A percentile compares a stretch with the other conserved stretches of the same genome.
Evolutionary conservation across 1,284 basidiomycete species (phyloP).

Genomic region (Ustilago nuda): DNA sequence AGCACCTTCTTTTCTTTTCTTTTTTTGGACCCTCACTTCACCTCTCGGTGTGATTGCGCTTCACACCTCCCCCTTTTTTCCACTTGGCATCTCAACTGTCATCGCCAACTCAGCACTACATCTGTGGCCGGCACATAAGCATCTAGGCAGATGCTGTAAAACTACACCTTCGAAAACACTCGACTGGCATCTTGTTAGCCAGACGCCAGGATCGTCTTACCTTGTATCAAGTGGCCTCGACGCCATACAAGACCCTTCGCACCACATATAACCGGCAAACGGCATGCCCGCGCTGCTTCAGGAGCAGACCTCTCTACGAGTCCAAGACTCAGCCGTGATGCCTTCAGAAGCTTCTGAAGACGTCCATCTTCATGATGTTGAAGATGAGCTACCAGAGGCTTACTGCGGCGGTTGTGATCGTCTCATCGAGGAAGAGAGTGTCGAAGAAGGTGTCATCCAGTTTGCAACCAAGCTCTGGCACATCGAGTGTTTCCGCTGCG

Average conservation of each 20-base stretch:
- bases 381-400: conserved; percentile 56
- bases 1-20: background rate
- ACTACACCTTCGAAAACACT: background rate
- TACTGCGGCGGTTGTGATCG: conserved; percentile 61
- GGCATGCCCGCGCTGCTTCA: conserved; percentile 40
- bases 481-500: conserved; percentile 58
- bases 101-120: background rate
- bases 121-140: background rate
- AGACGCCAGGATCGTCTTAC: background rate
- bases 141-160: background rate
- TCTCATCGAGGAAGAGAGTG: conserved; percentile 59
- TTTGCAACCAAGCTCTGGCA: conserved; percentile 66
- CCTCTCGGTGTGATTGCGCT: conserved; percentile 9
- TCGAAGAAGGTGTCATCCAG: conserved; percentile 60
- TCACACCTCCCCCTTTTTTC: background rate
- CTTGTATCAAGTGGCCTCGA: background rate
- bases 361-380: conserved; percentile 18
- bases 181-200: background rate
- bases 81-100: background rate
- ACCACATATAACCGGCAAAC: background rate
- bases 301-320: conserved; percentile 12
- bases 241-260: background rate
- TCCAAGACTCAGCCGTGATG: conserved; percentile 2
- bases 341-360: conserved; percentile 15
- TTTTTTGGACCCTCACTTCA: background rate